Percentiles rank a stretch among this genome's conserved stretches.
Conservation (phyloP, 768 basidiomycete genomes). For the Paxillus ammoniavirescens region DNA sequence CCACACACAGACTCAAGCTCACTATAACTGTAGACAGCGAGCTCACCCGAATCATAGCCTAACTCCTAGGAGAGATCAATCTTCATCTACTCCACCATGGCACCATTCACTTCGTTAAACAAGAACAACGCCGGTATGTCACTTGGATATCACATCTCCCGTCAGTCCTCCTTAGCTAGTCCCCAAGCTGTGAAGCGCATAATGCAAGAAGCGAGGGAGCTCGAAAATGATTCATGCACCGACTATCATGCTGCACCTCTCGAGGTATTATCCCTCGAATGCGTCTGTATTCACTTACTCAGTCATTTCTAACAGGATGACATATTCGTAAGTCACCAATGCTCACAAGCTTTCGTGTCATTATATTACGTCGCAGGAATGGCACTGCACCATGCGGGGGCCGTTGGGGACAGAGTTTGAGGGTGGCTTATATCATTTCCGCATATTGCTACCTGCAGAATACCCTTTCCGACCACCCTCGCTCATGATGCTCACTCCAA, state of each 20-base stretch:
- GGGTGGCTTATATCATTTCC: slow-evolving; percentile 95
- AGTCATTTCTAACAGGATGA: slow-evolving; percentile 56
- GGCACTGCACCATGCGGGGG: slow-evolving; percentile 97
- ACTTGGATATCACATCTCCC: background rate
- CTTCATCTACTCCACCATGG: background rate
- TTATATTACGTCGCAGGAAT: slow-evolving; percentile 52
- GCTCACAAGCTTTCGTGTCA: slow-evolving; percentile 12
- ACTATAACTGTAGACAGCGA: slow-evolving; percentile 1
- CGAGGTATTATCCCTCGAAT: slow-evolving; percentile 51
- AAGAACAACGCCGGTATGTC: slow-evolving; percentile 84
- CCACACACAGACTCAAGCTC: background rate
- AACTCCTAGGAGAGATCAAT: background rate
- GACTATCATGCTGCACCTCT: slow-evolving; percentile 82
- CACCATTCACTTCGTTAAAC: slow-evolving; percentile 51
- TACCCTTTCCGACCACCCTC: slow-evolving; percentile 97
- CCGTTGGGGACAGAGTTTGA: slow-evolving; percentile 87
- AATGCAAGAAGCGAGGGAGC: slow-evolving; percentile 92
- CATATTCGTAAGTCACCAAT: slow-evolving; percentile 65
- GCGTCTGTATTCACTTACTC: slow-evolving; percentile 6
- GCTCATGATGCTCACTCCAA: slow-evolving; percentile 94
- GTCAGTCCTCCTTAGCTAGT: background rate
- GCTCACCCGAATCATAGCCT: background rate
- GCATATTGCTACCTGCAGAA: slow-evolving; percentile 85
- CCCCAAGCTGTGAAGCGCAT: slow-evolving; percentile 87
- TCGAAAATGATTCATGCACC: slow-evolving; percentile 78